Evolutionary conservation across 139 green algal genomes (phyloP).

Genomic region (Diplosphaera chodatii): DNA sequence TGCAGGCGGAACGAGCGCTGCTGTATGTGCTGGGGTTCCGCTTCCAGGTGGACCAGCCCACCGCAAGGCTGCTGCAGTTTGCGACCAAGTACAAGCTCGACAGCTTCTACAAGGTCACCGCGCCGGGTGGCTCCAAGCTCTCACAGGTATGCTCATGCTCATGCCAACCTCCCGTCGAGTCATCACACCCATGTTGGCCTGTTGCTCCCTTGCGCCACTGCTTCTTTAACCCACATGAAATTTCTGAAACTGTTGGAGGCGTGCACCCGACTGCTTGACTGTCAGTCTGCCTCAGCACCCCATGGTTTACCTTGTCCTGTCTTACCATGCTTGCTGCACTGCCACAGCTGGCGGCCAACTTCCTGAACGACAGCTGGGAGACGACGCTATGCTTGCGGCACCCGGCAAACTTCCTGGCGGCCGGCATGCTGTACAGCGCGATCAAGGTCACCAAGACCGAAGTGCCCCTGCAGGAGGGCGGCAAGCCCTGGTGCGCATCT

Average conservation of each 20-base stretch:
- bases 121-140: background rate
- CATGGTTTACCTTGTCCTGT: no score
- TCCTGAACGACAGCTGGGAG: background rate
- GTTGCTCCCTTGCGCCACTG: no score
- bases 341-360: background rate
- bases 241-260: no score
- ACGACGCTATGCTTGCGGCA: background rate
- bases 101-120: background rate
- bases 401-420: background rate
- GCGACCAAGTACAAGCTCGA: background rate
- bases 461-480: background rate
- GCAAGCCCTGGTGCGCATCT: background rate
- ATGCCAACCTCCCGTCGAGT: no score
- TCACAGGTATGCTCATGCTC: background rate
- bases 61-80: background rate
- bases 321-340: no score
- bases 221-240: no score
- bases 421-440: background rate
- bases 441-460: background rate
- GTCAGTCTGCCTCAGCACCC: no score
- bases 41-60: background rate
- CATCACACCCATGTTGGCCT: no score
- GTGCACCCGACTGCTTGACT: no score
- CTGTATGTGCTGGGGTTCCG: conserved; percentile 1
- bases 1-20: background rate